Percentiles rank a stretch among this genome's conserved stretches.
These are phyloP conservation scores for Paraphoma sp. DNA, from an alignment of 2,329 filamentous ascomycete species.

Conservation along the genomic window DNA sequence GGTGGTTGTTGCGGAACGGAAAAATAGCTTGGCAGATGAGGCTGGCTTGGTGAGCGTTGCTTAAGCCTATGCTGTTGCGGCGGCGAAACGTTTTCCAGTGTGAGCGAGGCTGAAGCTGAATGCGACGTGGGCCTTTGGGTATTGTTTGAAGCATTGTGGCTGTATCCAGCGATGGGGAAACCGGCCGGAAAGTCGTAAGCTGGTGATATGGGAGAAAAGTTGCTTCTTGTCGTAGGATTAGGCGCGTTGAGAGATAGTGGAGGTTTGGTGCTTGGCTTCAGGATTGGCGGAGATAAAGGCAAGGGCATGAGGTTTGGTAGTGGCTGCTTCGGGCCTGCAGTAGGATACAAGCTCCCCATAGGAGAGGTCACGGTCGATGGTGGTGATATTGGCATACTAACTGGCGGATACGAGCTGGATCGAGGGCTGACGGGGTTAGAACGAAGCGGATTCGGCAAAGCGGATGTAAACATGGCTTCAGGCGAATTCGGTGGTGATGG, in stretches of 20 bases:
- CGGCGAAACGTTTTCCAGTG: conserved; percentile 6
- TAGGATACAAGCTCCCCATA: conserved; percentile 9
- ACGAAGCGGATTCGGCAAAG: conserved; percentile 31
- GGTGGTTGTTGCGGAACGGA: conserved; percentile 27
- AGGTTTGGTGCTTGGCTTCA: conserved; percentile 42
- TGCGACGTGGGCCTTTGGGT: conserved; percentile 15
- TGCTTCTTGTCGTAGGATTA: conserved; percentile 40
- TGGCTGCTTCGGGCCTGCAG: conserved; percentile 21
- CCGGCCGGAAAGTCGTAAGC: conserved; percentile 18
- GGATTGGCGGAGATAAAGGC: conserved; percentile 40
- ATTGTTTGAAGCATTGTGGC: conserved; percentile 4
- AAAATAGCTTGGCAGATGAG: conserved; percentile 24
- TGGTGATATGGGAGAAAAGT: conserved; percentile 29
- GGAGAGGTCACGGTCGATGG: conserved; percentile 28
- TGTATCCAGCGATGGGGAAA: conserved; percentile 22
- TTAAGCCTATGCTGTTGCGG: conserved; percentile 13
- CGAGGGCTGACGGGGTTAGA: conserved; percentile 25
- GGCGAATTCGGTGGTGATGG: conserved; percentile 43
- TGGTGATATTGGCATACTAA: conserved; percentile 30
- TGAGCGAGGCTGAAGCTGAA: conserved; percentile 30
- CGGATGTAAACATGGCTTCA: conserved; percentile 26
- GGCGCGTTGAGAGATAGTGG: conserved; percentile 39
- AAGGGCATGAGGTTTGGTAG: conserved; percentile 36
- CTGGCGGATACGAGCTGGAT: conserved; percentile 21
- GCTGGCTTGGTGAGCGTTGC: conserved; percentile 27